Percentiles rank a stretch among this genome's conserved stretches.
phyloP scores from a whole-genome alignment of 805 yeast species.

The Tetrapisispora iriomotensis region DNA sequence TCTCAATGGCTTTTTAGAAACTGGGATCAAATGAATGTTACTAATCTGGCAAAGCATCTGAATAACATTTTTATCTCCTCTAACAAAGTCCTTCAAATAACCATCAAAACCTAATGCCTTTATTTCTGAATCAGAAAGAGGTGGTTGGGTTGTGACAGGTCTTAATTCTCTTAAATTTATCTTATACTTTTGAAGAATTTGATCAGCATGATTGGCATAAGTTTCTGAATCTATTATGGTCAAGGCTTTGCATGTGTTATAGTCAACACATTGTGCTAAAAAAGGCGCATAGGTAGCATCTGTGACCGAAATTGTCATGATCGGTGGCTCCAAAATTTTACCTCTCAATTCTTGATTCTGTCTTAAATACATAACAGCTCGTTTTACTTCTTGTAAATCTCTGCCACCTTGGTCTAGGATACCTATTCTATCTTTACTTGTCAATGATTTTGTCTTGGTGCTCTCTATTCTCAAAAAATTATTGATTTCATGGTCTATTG shows the following conservation, averaged over 20 bases:
- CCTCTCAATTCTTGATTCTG: conserved; percentile 31
- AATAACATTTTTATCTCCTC: conserved; percentile 65
- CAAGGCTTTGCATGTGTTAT: conserved; percentile 47
- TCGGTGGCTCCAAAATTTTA: conserved; percentile 63
- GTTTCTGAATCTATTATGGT: conserved; percentile 47
- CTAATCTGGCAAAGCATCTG: conserved; percentile 55
- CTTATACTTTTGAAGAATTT: conserved; percentile 36
- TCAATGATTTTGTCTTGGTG: conserved; percentile 30
- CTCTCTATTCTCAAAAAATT: conserved; percentile 29
- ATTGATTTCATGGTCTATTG: conserved; percentile 35
- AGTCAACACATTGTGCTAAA: conserved; percentile 48
- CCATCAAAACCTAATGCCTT: conserved; percentile 65
- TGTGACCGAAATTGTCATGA: conserved; percentile 48
- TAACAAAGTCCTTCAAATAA: conserved; percentile 55
- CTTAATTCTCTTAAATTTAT: conserved; percentile 49
- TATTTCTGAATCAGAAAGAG: conserved; percentile 31
- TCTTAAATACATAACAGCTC: conserved; percentile 28
- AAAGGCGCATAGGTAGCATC: conserved; percentile 42
- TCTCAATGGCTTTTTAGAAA: conserved; percentile 39
- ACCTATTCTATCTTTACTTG: conserved; percentile 43
- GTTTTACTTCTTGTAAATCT: conserved; percentile 26
- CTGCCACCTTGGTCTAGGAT: conserved; percentile 31
- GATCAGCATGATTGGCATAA: conserved; percentile 37
- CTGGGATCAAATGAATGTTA: conserved; percentile 52
- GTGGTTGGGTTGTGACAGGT: conserved; percentile 12